phyloP scores from a whole-genome alignment of 768 basidiomycete species.

The Fomitopsis pulvina region DNA sequence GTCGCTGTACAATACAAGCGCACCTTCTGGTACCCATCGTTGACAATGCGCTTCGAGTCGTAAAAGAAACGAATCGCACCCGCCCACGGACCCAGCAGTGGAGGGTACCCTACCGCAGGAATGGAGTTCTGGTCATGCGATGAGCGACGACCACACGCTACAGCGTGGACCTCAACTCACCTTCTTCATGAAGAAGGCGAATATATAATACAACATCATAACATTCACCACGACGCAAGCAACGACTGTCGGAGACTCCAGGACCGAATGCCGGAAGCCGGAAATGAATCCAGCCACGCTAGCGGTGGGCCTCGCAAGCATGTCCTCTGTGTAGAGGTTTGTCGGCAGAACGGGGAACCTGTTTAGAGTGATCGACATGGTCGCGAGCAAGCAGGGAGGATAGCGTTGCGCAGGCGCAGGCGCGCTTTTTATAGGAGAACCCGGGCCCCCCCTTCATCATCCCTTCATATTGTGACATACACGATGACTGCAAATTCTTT shows the following conservation, averaged over 20 bases:
- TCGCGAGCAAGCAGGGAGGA: background rate
- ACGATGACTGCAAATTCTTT: background rate
- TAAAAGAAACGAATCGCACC: conserved; percentile 1
- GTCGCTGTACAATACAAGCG: background rate
- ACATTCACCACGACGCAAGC: background rate
- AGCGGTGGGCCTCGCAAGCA: background rate
- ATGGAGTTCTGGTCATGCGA: background rate
- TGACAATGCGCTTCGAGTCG: conserved; percentile 1
- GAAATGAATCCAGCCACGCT: background rate
- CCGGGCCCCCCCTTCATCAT: background rate
- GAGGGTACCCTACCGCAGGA: conserved; percentile 1
- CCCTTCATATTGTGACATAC: background rate
- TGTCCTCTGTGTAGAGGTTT: background rate
- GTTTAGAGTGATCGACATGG: conserved; percentile 4
- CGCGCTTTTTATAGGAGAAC: background rate
- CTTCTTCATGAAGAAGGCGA: background rate
- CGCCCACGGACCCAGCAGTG: background rate
- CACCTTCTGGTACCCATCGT: conserved; percentile 2
- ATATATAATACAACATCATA: conserved; percentile 1
- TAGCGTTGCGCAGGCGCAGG: background rate
- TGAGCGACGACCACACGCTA: background rate
- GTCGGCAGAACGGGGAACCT: conserved; percentile 2
- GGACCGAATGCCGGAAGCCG: background rate
- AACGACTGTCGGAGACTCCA: background rate
- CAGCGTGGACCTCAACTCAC: background rate